Conservation (phyloP, 1,284 basidiomycete species). For the Ceratobasidium papillatum region DNA sequence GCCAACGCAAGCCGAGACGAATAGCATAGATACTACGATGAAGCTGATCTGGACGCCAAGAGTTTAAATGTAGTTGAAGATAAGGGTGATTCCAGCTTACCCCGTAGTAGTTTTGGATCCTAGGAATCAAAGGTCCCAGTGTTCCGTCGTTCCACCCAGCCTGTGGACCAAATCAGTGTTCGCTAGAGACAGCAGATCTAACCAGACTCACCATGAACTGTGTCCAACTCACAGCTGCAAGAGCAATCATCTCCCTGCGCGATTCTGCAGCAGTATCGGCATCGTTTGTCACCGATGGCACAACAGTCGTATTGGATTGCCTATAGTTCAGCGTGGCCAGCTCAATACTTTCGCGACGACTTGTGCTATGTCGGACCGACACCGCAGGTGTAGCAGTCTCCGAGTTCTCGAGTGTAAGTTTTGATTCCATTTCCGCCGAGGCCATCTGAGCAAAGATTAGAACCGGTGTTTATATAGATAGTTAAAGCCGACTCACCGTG, state of each 20-base stretch:
- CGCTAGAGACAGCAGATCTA: background rate
- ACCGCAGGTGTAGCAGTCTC: constrained; percentile 2
- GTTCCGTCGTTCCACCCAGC: constrained; percentile 44
- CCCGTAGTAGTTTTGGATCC: constrained; percentile 41
- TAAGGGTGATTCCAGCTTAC: constrained; percentile 6
- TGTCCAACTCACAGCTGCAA: constrained; percentile 33
- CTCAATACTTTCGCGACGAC: constrained; percentile 19
- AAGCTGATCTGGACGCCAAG: constrained; percentile 27
- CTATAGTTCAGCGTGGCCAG: constrained; percentile 4
- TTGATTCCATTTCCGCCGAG: constrained; percentile 13
- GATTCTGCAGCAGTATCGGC: background rate
- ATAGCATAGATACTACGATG: constrained; percentile 41
- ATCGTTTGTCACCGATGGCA: background rate
- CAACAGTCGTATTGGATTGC: background rate
- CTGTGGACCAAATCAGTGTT: background rate
- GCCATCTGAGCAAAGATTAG: background rate
- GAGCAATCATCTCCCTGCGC: constrained; percentile 17
- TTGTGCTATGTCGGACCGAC: background rate
- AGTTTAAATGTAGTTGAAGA: no score
- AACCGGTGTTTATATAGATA: background rate
- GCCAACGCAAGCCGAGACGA: constrained; percentile 40
- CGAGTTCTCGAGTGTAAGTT: background rate
- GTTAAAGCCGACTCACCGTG: background rate
- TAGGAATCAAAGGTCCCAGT: constrained; percentile 39
- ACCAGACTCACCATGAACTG: constrained; percentile 25